A percentile compares a stretch with the other conserved stretches of the same genome.
Evolutionary conservation across 2,329 filamentous ascomycete genomes (phyloP).

Genomic region (Fusarium odoratissimum): DNA sequence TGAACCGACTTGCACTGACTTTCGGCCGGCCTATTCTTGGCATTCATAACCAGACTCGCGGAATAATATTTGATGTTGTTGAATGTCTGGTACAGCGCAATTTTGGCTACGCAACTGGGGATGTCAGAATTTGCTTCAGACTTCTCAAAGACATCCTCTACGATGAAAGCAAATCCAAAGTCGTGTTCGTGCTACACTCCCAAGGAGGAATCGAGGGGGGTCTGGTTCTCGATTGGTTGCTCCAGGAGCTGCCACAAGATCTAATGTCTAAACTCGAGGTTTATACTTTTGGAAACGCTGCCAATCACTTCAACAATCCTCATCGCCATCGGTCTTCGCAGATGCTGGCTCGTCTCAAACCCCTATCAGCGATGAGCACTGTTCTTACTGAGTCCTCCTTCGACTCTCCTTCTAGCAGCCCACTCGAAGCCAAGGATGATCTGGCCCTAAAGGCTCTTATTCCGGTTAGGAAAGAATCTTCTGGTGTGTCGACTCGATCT

Average conservation of each 20-base stretch:
- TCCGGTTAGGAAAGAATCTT: constrained; percentile 39
- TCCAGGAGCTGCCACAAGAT: constrained; percentile 76
- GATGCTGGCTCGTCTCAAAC: constrained; percentile 48
- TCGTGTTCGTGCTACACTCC: constrained; percentile 80
- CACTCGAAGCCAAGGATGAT: constrained; percentile 35
- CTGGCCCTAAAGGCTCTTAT: constrained; percentile 22
- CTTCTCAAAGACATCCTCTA: constrained; percentile 73
- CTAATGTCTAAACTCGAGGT: constrained; percentile 77
- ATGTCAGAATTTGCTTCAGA: constrained; percentile 72
- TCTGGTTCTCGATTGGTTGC: constrained; percentile 79
- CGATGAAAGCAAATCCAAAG: constrained; percentile 70
- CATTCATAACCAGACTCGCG: constrained; percentile 80
- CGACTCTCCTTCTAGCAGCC: constrained; percentile 36
- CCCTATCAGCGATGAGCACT: constrained; percentile 49
- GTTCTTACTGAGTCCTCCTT: constrained; percentile 53
- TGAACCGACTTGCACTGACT: constrained; percentile 76
- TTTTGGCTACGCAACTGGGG: constrained; percentile 76
- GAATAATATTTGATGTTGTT: constrained; percentile 80
- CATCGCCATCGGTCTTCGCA: constrained; percentile 63
- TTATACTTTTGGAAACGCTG: constrained; percentile 81
- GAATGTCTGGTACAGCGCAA: constrained; percentile 83
- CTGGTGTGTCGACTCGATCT: constrained; percentile 50
- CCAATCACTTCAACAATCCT: constrained; percentile 86
- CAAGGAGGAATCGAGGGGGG: constrained; percentile 82
- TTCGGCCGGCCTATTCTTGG: constrained; percentile 78